phyloP scores from a whole-genome alignment of 2,329 filamentous ascomycete species.

The Lachnellula hyalina region DNA sequence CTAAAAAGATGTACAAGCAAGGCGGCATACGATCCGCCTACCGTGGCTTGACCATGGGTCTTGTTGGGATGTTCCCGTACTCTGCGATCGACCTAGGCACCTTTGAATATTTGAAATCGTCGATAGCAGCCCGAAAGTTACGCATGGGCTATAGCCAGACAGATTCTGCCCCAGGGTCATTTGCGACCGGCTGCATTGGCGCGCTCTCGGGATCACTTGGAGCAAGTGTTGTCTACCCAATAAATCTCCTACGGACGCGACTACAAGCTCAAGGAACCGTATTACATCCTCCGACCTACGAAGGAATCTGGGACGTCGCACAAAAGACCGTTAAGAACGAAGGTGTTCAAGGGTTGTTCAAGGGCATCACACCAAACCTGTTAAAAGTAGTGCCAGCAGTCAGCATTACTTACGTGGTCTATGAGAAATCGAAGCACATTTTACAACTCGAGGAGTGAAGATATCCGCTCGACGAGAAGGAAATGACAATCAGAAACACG shows the following conservation, averaged over 20 bases:
- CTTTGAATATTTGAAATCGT: conserved; percentile 85
- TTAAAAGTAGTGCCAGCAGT: conserved; percentile 94
- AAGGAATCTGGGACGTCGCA: conserved; percentile 84
- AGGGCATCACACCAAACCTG: conserved; percentile 89
- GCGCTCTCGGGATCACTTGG: conserved; percentile 88
- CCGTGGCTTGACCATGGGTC: conserved; percentile 86
- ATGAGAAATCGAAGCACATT: conserved; percentile 80
- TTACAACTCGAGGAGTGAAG: conserved; percentile 37
- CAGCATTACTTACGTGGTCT: conserved; percentile 91
- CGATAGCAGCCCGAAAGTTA: conserved; percentile 65
- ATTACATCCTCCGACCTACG: conserved; percentile 88
- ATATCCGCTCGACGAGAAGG: background rate
- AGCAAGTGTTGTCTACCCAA: conserved; percentile 87
- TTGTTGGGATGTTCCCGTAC: conserved; percentile 96
- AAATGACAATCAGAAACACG: background rate
- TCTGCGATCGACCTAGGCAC: conserved; percentile 94
- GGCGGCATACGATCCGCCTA: conserved; percentile 76
- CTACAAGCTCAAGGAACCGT: conserved; percentile 91
- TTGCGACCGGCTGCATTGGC: conserved; percentile 82
- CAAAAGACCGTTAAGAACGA: conserved; percentile 77
- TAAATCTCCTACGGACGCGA: conserved; percentile 88
- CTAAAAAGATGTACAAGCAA: conserved; percentile 76
- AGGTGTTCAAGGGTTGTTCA: conserved; percentile 82
- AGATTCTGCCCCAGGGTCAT: conserved; percentile 72
- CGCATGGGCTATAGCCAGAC: conserved; percentile 72